Evolutionary conservation across 1,139 yeast species (phyloP).

Genomic region (Hansenula lynferdii): DNA sequence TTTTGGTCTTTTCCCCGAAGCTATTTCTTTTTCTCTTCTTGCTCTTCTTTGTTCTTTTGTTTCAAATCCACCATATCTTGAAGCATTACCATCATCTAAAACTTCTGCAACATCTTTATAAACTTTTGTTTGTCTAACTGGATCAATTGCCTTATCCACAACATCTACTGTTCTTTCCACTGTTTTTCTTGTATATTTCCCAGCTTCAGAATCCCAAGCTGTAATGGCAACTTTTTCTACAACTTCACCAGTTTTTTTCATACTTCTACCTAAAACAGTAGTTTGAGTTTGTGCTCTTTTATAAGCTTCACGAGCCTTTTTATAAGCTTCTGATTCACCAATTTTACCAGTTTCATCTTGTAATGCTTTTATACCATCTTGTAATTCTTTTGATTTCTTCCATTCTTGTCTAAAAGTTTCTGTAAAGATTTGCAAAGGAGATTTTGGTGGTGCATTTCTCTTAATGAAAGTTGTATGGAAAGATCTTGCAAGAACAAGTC

Average conservation of each 20-base stretch:
- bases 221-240: slow-evolving; percentile 85
- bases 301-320: slow-evolving; percentile 89
- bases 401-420: slow-evolving; percentile 91
- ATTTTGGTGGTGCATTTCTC: slow-evolving; percentile 34
- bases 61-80: slow-evolving; percentile 91
- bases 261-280: slow-evolving; percentile 79
- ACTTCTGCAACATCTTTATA: slow-evolving; percentile 88
- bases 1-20: slow-evolving; percentile 53
- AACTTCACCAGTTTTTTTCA: slow-evolving; percentile 88
- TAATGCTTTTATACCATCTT: slow-evolving; percentile 88
- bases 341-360: slow-evolving; percentile 96
- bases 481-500: slow-evolving; percentile 10
- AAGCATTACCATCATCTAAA: slow-evolving; percentile 86
- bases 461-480: slow-evolving; percentile 14
- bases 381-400: slow-evolving; percentile 84
- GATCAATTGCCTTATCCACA: slow-evolving; percentile 81
- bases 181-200: slow-evolving; percentile 80
- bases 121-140: slow-evolving; percentile 85
- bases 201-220: slow-evolving; percentile 97
- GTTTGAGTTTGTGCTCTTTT: slow-evolving; percentile 78
- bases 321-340: slow-evolving; percentile 92
- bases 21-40: slow-evolving; percentile 68
- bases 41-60: slow-evolving; percentile 75
- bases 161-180: slow-evolving; percentile 77
- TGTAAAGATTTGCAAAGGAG: slow-evolving; percentile 89